Evolutionary conservation across 2,329 filamentous ascomycete species (phyloP).

Genomic region (Macrophomina phaseolina): DNA sequence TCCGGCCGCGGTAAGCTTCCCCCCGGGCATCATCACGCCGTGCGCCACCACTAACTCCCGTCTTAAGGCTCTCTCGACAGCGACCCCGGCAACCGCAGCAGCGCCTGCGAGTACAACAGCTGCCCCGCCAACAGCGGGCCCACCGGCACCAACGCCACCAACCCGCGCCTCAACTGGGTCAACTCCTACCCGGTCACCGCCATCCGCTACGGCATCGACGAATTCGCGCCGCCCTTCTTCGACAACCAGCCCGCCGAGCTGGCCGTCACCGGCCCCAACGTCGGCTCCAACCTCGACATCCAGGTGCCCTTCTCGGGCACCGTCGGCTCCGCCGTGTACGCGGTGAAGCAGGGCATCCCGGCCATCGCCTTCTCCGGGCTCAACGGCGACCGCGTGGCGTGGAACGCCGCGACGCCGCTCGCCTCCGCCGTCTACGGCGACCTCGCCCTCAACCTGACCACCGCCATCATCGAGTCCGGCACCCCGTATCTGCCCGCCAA

Average conservation of each 20-base stretch:
- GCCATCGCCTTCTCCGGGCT: constrained; percentile 71
- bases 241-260: constrained; percentile 61
- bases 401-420: constrained; percentile 56
- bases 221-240: constrained; percentile 61
- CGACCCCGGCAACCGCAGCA: constrained; percentile 54
- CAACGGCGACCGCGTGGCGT: constrained; percentile 58
- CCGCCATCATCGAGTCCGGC: constrained; percentile 60
- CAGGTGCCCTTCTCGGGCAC: constrained; percentile 68
- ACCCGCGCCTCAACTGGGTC: constrained; percentile 70
- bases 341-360: constrained; percentile 63
- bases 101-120: constrained; percentile 65
- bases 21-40: background rate
- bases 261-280: constrained; percentile 70
- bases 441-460: constrained; percentile 64
- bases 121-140: constrained; percentile 64
- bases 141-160: constrained; percentile 61
- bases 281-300: constrained; percentile 64
- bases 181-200: constrained; percentile 72
- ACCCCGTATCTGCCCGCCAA: constrained; percentile 67
- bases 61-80: constrained; percentile 58
- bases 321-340: constrained; percentile 68
- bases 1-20: constrained; percentile 61
- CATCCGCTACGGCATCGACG: constrained; percentile 67
- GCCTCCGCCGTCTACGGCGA: constrained; percentile 68
- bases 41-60: background rate